A percentile compares a stretch with the other conserved stretches of the same genome.
These are phyloP conservation scores for Geranium incanum DNA, from an alignment of 441 rosid species.

Conservation along the genomic window DNA sequence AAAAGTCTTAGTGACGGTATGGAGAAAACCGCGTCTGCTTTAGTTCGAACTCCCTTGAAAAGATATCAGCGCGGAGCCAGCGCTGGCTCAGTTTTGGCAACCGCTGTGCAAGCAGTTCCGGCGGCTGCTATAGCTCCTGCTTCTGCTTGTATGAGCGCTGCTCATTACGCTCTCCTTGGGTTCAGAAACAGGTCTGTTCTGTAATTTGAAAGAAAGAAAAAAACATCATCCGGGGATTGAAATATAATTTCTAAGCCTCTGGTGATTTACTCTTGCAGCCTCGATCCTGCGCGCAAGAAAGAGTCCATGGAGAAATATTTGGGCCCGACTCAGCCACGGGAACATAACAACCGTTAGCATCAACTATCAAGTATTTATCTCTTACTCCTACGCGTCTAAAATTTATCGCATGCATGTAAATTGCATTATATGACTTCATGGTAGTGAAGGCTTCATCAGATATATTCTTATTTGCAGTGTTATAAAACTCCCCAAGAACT, in stretches of 20 bases:
- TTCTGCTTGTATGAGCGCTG: conserved; percentile 79
- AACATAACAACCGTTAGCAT: conserved; percentile 21
- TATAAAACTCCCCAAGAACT: too few species aligned
- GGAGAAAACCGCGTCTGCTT: conserved; percentile 84
- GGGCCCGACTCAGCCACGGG: conserved; percentile 49
- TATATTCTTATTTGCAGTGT: too few species aligned
- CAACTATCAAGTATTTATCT: conserved; percentile 9
- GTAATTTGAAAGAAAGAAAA: too few species aligned
- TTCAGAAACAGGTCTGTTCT: conserved; percentile 64
- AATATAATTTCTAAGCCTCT: neutral
- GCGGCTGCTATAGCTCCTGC: conserved; percentile 92
- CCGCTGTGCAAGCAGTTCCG: conserved; percentile 79
- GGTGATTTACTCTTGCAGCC: conserved; percentile 50
- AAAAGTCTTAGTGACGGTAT: conserved; percentile 81
- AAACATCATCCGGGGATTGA: too few species aligned
- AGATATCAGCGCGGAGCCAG: conserved; percentile 85
- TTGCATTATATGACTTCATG: neutral
- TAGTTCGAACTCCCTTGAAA: conserved; percentile 73
- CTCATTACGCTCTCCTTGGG: conserved; percentile 80
- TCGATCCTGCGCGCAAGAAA: conserved; percentile 90
- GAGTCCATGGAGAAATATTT: conserved; percentile 93
- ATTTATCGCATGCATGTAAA: neutral
- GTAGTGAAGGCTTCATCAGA: too few species aligned
- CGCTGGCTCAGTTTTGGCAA: conserved; percentile 75
- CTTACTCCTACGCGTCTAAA: neutral